Percentiles rank a stretch among this genome's conserved stretches.
Evolutionary conservation across 192 early-diverging fungal species (phyloP).

Genomic region (Gamsiella multidivaricata): DNA sequence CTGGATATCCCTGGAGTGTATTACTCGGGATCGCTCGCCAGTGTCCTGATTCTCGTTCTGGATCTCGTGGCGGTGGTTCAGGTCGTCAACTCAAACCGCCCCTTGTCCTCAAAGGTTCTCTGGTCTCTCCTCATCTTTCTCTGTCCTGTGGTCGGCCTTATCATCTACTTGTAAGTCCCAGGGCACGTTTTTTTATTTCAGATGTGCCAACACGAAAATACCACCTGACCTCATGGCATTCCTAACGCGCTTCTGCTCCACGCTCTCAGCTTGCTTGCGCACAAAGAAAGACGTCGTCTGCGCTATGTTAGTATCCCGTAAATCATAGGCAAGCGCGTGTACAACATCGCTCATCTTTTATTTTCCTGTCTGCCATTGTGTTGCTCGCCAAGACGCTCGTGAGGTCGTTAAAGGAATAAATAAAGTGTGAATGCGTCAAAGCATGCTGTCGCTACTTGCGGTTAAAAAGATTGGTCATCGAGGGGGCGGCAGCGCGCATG

Average conservation of each 20-base stretch:
- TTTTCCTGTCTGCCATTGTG: too few relatives aligned
- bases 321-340: background rate
- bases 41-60: constrained; percentile 30
- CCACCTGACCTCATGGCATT: background rate
- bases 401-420: too few relatives aligned
- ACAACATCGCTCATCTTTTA: too few relatives aligned
- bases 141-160: constrained; percentile 34
- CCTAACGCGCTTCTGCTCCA: background rate
- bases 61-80: constrained; percentile 43
- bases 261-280: constrained; percentile 4
- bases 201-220: background rate
- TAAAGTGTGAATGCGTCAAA: background rate
- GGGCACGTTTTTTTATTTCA: background rate
- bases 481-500: constrained; percentile 27
- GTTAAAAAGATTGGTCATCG: constrained; percentile 29
- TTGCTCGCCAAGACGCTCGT: too few relatives aligned
- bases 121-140: constrained; percentile 51
- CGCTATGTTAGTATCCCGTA: constrained; percentile 47
- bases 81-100: constrained; percentile 28
- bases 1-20: constrained; percentile 16
- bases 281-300: constrained; percentile 26
- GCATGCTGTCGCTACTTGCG: constrained; percentile 13
- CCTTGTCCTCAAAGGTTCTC: constrained; percentile 32
- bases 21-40: constrained; percentile 34
- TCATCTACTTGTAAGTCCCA: constrained; percentile 48